These are phyloP conservation scores for Phytopythium delawarense DNA, from an alignment of 352 stramenopile species.

Conservation along the genomic window DNA sequence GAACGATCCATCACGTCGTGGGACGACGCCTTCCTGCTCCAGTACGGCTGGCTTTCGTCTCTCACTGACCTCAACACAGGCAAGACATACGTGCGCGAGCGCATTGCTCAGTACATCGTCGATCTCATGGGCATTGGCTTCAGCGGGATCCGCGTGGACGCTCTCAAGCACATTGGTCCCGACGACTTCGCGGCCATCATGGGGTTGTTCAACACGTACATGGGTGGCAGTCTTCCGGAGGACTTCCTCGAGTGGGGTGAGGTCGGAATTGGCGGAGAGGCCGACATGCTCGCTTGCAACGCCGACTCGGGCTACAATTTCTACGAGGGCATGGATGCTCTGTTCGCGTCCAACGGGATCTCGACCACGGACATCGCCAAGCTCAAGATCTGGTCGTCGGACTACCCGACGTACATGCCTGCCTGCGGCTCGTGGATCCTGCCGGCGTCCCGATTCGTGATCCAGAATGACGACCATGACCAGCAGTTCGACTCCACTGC, in stretches of 20 bases:
- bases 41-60: conserved; percentile 39
- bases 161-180: conserved; percentile 59
- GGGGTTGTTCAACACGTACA: conserved; percentile 41
- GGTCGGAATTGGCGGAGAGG: conserved; percentile 34
- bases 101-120: conserved; percentile 70
- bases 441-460: conserved; percentile 49
- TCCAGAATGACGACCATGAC: conserved; percentile 79
- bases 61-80: conserved; percentile 54
- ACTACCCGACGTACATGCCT: conserved; percentile 57
- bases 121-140: conserved; percentile 67
- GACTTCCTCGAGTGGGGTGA: conserved; percentile 69
- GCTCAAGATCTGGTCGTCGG: conserved; percentile 75
- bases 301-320: conserved; percentile 57
- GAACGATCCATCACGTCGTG: conserved; percentile 34
- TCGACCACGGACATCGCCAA: conserved; percentile 52
- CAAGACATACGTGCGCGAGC: conserved; percentile 52
- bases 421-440: conserved; percentile 65
- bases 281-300: conserved; percentile 46
- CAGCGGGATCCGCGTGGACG: conserved; percentile 62
- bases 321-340: conserved; percentile 44
- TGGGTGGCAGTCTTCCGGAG: conserved; percentile 48
- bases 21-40: conserved; percentile 30
- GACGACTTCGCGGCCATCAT: conserved; percentile 47
- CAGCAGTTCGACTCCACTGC: conserved; percentile 52
- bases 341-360: conserved; percentile 40